Evolutionary conservation across 768 basidiomycete species (phyloP).

Genomic region (Tulasnella calospora): DNA sequence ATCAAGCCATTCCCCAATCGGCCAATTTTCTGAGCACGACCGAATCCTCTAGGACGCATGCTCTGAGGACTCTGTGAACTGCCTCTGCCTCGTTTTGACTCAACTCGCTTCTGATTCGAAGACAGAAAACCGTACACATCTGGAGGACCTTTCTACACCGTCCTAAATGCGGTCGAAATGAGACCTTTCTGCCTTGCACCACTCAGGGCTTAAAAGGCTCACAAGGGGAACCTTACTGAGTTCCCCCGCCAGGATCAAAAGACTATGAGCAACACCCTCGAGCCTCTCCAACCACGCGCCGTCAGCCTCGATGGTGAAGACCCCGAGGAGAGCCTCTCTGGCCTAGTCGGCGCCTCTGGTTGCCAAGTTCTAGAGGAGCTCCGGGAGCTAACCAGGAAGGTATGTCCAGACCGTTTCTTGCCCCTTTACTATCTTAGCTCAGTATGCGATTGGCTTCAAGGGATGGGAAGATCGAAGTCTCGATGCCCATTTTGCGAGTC

Average conservation of each 20-base stretch:
- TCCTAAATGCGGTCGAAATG: too few species aligned
- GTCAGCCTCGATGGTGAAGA: neutral
- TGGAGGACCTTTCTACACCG: too few species aligned
- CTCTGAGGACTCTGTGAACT: too few species aligned
- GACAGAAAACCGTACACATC: too few species aligned
- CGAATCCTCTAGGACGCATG: too few species aligned
- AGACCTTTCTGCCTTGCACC: too few species aligned
- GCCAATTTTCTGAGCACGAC: too few species aligned
- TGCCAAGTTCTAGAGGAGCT: neutral
- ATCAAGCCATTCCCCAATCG: neutral
- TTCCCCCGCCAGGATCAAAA: neutral
- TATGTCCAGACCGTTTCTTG: neutral
- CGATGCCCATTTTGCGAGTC: slow-evolving; percentile 4
- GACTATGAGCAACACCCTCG: neutral
- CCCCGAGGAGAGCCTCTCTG: neutral
- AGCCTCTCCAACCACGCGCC: neutral
- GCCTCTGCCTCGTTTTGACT: too few species aligned
- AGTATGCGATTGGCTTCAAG: neutral
- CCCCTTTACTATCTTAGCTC: neutral
- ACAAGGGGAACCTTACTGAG: too few species aligned
- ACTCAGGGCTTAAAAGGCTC: too few species aligned
- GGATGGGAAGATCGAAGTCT: slow-evolving; percentile 7
- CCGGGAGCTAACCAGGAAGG: neutral
- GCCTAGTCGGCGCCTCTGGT: neutral
- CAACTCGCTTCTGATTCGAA: too few species aligned